Evolutionary conservation across 2,329 filamentous ascomycete species (phyloP).

Genomic region (Dactylellina parvicollis): DNA sequence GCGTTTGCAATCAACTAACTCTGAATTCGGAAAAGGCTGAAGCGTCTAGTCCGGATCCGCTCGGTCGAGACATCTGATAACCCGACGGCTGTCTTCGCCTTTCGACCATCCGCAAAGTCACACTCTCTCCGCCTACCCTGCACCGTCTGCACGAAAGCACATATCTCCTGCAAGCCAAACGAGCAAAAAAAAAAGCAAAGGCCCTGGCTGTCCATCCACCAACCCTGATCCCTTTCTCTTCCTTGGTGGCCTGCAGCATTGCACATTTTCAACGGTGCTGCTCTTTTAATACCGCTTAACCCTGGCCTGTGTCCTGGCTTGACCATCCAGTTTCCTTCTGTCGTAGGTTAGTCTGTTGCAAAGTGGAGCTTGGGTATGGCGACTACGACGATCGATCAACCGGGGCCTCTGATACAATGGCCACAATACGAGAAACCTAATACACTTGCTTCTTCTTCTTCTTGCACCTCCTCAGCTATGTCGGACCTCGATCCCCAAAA

Average conservation of each 20-base stretch:
- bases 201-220: neutral
- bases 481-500: constrained; percentile 21
- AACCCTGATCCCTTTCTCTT: constrained; percentile 37
- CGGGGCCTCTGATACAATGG: constrained; percentile 41
- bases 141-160: constrained; percentile 2
- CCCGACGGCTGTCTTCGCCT: constrained; percentile 1
- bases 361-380: constrained; percentile 51
- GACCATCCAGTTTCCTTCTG: constrained; percentile 42
- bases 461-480: constrained; percentile 8
- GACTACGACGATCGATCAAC: constrained; percentile 51
- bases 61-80: constrained; percentile 28
- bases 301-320: constrained; percentile 43
- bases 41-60: constrained; percentile 32
- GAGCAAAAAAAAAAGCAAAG: constrained; percentile 45
- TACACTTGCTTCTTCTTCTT: constrained; percentile 15
- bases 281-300: constrained; percentile 43
- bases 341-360: constrained; percentile 36
- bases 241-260: constrained; percentile 20
- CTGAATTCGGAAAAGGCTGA: constrained; percentile 25
- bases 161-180: constrained; percentile 20
- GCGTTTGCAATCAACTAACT: constrained; percentile 12
- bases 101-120: neutral
- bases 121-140: constrained; percentile 11
- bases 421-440: constrained; percentile 33
- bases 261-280: constrained; percentile 36